Conservation (phyloP, 2,329 filamentous ascomycete genomes). For the Trichoderma gracile region DNA sequence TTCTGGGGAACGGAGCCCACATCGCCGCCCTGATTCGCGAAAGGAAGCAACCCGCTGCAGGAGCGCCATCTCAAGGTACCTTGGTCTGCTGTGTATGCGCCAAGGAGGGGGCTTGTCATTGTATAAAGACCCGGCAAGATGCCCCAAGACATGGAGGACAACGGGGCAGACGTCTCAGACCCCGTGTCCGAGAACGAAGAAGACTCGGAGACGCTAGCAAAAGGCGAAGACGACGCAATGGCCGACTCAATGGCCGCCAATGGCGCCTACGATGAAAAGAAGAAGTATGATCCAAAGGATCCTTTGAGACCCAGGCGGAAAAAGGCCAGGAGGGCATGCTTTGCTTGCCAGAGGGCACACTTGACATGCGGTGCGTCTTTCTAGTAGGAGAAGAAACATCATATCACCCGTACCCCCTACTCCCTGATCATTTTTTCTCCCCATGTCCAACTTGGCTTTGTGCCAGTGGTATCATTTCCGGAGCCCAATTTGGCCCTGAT, state of each 20-base stretch:
- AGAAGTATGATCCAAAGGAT: constrained; percentile 82
- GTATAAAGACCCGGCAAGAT: constrained; percentile 58
- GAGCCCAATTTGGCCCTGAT: background rate
- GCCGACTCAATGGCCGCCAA: constrained; percentile 49
- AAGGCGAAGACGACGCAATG: constrained; percentile 57
- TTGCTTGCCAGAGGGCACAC: constrained; percentile 95
- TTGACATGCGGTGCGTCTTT: constrained; percentile 88
- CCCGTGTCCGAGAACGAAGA: constrained; percentile 61
- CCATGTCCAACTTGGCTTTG: background rate
- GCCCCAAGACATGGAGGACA: constrained; percentile 56
- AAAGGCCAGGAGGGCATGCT: constrained; percentile 94
- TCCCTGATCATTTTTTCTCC: too few species aligned
- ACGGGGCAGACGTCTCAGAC: constrained; percentile 58
- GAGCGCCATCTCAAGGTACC: constrained; percentile 21
- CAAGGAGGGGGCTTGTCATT: constrained; percentile 22
- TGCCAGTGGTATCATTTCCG: too few species aligned
- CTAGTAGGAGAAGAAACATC: background rate
- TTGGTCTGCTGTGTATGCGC: constrained; percentile 32
- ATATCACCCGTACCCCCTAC: too few species aligned
- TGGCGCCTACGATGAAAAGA: constrained; percentile 57
- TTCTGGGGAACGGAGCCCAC: constrained; percentile 36
- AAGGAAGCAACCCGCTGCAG: constrained; percentile 23
- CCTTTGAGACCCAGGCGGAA: constrained; percentile 86
- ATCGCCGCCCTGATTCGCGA: constrained; percentile 39
- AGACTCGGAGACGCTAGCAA: constrained; percentile 51